Base-by-base conservation (phyloP, 163 green algal species). In the Chloroidium sp. region DNA sequence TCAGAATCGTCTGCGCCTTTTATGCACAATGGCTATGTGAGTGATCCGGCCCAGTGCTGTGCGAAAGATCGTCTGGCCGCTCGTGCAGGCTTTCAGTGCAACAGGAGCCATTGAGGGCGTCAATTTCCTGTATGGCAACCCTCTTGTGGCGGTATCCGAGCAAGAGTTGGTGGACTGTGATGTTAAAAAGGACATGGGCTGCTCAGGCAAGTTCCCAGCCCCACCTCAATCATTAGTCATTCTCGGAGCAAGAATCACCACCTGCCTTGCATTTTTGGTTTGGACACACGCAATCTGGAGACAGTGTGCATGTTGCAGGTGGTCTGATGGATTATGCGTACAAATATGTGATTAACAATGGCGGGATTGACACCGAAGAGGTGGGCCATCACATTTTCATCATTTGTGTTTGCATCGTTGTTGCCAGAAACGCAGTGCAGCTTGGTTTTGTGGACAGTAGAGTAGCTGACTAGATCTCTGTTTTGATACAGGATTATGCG, bases 91-190 rank as follows among this genome's bases (percentile, higher is more conserved):
- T 78, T 72, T 10, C 75, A 67, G 59, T 78, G 4, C 75, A 62
- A 10, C 36, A 10, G 90, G 90, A 13, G 81, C 89, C 58, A 72
- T 97, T 2, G 93, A 97, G 84, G 93, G 93, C 61, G 89, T 92
- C 76, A 92, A 94, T 82, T 87, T 81, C 76, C 84, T 97, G 72
- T 83, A 86, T 67, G 95, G 90, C 57, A 91, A 90, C 62, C 76
- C 94, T 81, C 89, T 97, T 60, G 79, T 92, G 3, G 83, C 81
- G 58, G 84, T 97, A 12, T 89, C 75, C 69, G 92, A 95, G 87
- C 93, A 97, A 87, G 88, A 97, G 87, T 87, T 97, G 57, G 87
- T 97, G 13, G 89, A 93, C 83, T 97, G 93, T 82, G 92, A 96
- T 86, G 91, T 61, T 1, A 80, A 69, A 1, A 84, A 84, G 64